Evolutionary conservation across 2,329 filamentous ascomycete species (phyloP).

Genomic region (Ceratocystis colombiana): DNA sequence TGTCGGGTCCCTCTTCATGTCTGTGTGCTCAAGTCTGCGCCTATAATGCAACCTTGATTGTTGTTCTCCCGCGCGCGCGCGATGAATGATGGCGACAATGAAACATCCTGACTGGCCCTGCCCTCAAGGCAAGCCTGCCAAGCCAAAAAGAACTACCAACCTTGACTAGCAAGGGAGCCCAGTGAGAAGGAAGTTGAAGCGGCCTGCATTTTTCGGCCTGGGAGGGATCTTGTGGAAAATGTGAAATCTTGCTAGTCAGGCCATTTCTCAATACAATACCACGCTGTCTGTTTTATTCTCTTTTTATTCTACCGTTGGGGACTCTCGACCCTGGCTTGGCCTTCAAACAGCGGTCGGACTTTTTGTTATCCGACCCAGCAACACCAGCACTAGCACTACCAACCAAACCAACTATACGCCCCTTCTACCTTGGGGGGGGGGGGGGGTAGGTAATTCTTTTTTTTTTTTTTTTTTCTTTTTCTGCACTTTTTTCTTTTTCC

Average conservation of each 20-base stretch:
- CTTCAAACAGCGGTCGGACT: no score
- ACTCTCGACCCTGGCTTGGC: no score
- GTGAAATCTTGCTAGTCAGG: not conserved
- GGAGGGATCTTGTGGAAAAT: not conserved
- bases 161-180: not conserved
- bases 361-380: no score
- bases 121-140: not conserved
- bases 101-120: not conserved
- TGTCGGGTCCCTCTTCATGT: slow-evolving; percentile 3
- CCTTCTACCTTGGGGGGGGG: no score
- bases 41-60: slow-evolving; percentile 10
- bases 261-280: not conserved
- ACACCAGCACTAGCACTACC: no score
- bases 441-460: no score
- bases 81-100: slow-evolving; percentile 9
- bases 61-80: slow-evolving; percentile 14
- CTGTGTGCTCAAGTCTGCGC: not conserved
- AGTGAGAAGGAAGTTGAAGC: not conserved
- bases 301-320: not conserved
- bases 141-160: not conserved
- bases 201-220: not conserved
- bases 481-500: not conserved
- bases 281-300: not conserved
- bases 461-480: no score
- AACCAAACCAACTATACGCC: no score